Percentiles rank a stretch among this genome's conserved stretches.
These are phyloP conservation scores for Sclerotinia glacialis DNA, from an alignment of 2,329 filamentous ascomycete species.

Conservation along the genomic window DNA sequence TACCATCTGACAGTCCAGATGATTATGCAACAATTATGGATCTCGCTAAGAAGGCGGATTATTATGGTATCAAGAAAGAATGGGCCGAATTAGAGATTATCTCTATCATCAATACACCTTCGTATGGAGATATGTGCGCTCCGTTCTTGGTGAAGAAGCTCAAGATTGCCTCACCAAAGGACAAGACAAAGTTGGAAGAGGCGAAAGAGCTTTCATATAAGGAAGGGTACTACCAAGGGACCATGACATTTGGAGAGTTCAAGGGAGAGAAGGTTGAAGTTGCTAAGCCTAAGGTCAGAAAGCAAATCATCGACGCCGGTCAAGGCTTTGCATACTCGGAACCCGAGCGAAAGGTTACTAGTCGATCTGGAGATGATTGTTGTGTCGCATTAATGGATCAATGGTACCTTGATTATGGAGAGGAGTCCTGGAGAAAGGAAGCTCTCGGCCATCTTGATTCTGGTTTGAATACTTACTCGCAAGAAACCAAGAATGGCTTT, in stretches of 20 bases:
- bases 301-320: constrained; percentile 71
- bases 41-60: constrained; percentile 90
- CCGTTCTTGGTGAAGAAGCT: constrained; percentile 82
- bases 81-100: constrained; percentile 90
- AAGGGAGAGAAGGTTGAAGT: constrained; percentile 82
- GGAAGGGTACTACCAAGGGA: constrained; percentile 95
- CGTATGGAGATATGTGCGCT: constrained; percentile 81
- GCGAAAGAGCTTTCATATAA: constrained; percentile 97
- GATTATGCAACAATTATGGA: constrained; percentile 89
- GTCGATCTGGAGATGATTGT: constrained; percentile 86
- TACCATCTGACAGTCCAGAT: constrained; percentile 93
- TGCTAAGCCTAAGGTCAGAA: constrained; percentile 80
- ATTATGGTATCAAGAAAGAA: constrained; percentile 93
- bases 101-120: constrained; percentile 85
- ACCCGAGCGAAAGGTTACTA: constrained; percentile 85
- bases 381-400: constrained; percentile 92
- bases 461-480: constrained; percentile 75
- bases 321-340: constrained; percentile 91
- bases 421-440: constrained; percentile 77
- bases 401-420: constrained; percentile 97
- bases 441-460: constrained; percentile 71
- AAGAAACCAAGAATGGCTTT: constrained; percentile 75
- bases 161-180: constrained; percentile 96
- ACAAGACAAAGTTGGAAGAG: constrained; percentile 82
- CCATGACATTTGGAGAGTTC: constrained; percentile 83